Conservation (phyloP, 2,329 filamentous ascomycete genomes). For the Exophiala viscosa region DNA sequence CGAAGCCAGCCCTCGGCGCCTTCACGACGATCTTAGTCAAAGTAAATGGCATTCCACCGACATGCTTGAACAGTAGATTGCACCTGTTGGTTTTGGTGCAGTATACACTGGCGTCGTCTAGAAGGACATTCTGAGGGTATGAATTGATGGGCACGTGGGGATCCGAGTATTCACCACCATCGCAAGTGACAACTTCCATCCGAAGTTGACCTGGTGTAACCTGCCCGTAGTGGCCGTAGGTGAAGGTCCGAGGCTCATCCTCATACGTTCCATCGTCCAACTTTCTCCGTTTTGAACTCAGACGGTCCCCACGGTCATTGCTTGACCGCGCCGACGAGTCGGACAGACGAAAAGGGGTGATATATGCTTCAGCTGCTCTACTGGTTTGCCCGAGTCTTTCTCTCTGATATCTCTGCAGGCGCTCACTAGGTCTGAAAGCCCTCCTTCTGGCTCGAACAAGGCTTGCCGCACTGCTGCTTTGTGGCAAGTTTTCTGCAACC, state of each 20-base stretch:
- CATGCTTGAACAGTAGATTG: conserved; percentile 80
- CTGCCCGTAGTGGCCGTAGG: conserved; percentile 83
- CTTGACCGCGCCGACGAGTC: conserved; percentile 3
- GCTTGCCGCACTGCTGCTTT: conserved; percentile 12
- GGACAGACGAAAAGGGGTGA: conserved; percentile 8
- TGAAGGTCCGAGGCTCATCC: conserved; percentile 54
- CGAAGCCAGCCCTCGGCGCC: conserved; percentile 75
- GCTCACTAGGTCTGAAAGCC: conserved; percentile 30
- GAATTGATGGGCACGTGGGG: conserved; percentile 55
- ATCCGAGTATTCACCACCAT: conserved; percentile 68
- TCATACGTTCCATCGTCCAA: conserved; percentile 60
- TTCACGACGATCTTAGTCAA: conserved; percentile 85
- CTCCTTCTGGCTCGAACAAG: conserved; percentile 27
- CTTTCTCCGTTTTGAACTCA: conserved; percentile 64
- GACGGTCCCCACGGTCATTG: conserved; percentile 39
- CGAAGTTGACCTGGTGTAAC: conserved; percentile 75
- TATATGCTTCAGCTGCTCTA: conserved; percentile 18
- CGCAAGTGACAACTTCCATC: conserved; percentile 87
- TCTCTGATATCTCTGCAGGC: conserved; percentile 24
- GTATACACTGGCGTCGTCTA: conserved; percentile 79
- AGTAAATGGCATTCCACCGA: conserved; percentile 74
- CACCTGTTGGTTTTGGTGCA: conserved; percentile 84
- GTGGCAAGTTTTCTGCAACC: conserved; percentile 8
- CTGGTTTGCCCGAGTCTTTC: conserved; percentile 19
- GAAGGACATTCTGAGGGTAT: conserved; percentile 75